Conservation (phyloP, 2,329 filamentous ascomycete species). For the Scedosporium apiospermum region DNA sequence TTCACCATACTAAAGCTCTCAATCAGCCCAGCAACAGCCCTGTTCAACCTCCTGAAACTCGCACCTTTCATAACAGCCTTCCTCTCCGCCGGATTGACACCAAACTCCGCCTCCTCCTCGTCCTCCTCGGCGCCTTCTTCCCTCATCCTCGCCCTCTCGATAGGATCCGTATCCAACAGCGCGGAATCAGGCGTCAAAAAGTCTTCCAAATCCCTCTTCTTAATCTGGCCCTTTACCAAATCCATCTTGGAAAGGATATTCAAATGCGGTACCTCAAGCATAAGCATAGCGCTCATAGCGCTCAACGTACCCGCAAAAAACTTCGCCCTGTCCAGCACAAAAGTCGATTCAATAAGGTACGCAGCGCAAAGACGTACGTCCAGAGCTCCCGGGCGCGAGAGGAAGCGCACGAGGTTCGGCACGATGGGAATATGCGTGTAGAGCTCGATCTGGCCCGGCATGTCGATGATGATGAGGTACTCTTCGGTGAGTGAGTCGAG, state of each 20-base stretch:
- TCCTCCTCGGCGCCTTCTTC: slow-evolving; percentile 33
- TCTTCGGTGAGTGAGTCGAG: slow-evolving; percentile 84
- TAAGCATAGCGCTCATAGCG: slow-evolving; percentile 98
- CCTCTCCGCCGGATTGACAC: slow-evolving; percentile 51
- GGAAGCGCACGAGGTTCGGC: slow-evolving; percentile 70
- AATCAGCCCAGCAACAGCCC: slow-evolving; percentile 81
- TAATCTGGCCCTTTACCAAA: slow-evolving; percentile 80
- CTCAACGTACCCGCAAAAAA: slow-evolving; percentile 94
- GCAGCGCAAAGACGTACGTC: slow-evolving; percentile 89
- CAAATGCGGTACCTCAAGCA: slow-evolving; percentile 93
- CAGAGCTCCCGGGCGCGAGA: slow-evolving; percentile 68
- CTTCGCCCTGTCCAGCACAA: slow-evolving; percentile 90
- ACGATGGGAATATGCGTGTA: slow-evolving; percentile 95
- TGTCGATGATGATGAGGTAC: slow-evolving; percentile 95
- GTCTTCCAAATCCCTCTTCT: slow-evolving; percentile 77
- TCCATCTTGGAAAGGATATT: slow-evolving; percentile 99
- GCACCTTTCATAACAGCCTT: slow-evolving; percentile 68
- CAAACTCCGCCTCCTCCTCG: slow-evolving; percentile 42
- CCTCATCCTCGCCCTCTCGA: slow-evolving; percentile 31
- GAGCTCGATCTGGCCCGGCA: slow-evolving; percentile 97
- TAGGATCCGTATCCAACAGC: slow-evolving; percentile 71
- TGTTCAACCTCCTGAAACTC: slow-evolving; percentile 75
- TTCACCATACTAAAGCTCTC: slow-evolving; percentile 98
- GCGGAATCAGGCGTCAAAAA: slow-evolving; percentile 82
- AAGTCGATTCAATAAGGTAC: slow-evolving; percentile 91